These are phyloP conservation scores for Obba rivulosa DNA, from an alignment of 768 basidiomycete species.

Conservation along the genomic window DNA sequence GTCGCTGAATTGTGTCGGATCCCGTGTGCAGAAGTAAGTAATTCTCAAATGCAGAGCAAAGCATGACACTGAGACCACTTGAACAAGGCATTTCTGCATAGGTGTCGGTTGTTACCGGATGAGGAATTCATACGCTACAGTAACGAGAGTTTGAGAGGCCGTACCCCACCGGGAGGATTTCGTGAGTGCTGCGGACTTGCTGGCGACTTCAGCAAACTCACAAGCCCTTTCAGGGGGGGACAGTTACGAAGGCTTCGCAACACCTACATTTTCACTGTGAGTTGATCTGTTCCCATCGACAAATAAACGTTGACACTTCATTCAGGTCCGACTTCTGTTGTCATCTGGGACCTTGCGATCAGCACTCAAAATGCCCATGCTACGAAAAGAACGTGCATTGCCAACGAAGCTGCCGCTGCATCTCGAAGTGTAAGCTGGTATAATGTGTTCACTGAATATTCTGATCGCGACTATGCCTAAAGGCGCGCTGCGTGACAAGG, in stretches of 20 bases:
- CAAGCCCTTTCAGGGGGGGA: no score
- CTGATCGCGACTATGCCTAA: constrained; percentile 7
- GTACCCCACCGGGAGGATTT: background rate
- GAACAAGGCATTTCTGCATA: constrained; percentile 17
- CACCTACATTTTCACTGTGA: background rate
- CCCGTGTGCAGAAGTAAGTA: constrained; percentile 4
- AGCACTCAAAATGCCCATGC: constrained; percentile 35
- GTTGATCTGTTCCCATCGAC: background rate
- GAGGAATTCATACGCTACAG: constrained; percentile 8
- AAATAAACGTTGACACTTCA: background rate
- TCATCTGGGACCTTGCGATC: constrained; percentile 41
- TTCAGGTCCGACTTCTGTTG: constrained; percentile 1
- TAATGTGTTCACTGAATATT: background rate
- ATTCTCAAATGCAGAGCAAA: background rate
- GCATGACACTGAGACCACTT: background rate
- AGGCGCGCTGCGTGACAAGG: constrained; percentile 39
- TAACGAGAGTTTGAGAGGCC: background rate
- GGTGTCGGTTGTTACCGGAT: constrained; percentile 16
- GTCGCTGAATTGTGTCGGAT: background rate
- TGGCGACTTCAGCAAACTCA: no score
- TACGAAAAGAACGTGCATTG: constrained; percentile 35
- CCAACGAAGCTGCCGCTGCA: constrained; percentile 43
- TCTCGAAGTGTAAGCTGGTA: constrained; percentile 31
- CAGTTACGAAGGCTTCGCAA: no score
- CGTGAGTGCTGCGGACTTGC: background rate